Evolutionary conservation across 768 basidiomycete genomes (phyloP).

Genomic region (Mycena epipterygia): DNA sequence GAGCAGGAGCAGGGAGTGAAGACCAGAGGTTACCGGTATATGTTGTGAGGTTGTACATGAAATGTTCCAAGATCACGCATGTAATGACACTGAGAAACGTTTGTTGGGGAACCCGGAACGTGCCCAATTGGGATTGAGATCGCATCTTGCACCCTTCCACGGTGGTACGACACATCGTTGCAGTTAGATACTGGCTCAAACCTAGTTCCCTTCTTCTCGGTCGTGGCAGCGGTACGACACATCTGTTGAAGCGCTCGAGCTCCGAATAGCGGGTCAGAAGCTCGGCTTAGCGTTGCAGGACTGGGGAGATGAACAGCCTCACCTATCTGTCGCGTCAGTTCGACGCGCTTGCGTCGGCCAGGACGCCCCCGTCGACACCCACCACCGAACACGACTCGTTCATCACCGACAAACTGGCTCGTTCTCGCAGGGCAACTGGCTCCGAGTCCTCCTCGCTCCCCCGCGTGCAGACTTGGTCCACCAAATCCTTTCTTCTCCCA

Average conservation of each 20-base stretch:
- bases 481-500: constrained; percentile 64
- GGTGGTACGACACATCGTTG: too few relatives aligned
- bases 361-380: constrained; percentile 71
- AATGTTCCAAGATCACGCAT: not conserved
- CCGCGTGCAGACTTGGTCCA: constrained; percentile 71
- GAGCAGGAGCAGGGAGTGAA: constrained; percentile 56
- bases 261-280: too few relatives aligned
- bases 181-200: too few relatives aligned
- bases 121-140: constrained; percentile 17
- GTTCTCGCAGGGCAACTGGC: constrained; percentile 36
- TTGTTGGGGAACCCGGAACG: too few relatives aligned
- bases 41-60: constrained; percentile 50
- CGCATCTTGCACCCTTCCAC: not conserved
- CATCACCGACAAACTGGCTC: constrained; percentile 38
- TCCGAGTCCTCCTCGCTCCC: constrained; percentile 51
- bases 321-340: constrained; percentile 86
- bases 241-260: too few relatives aligned
- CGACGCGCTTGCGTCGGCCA: constrained; percentile 77
- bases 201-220: too few relatives aligned
- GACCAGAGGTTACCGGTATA: constrained; percentile 64
- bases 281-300: too few relatives aligned
- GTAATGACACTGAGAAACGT: too few relatives aligned
- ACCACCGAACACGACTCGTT: constrained; percentile 52
- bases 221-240: too few relatives aligned
- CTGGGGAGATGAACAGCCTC: constrained; percentile 95